Evolutionary conservation across 2,329 filamentous ascomycete species (phyloP).

Genomic region (Claviceps pazoutovae): DNA sequence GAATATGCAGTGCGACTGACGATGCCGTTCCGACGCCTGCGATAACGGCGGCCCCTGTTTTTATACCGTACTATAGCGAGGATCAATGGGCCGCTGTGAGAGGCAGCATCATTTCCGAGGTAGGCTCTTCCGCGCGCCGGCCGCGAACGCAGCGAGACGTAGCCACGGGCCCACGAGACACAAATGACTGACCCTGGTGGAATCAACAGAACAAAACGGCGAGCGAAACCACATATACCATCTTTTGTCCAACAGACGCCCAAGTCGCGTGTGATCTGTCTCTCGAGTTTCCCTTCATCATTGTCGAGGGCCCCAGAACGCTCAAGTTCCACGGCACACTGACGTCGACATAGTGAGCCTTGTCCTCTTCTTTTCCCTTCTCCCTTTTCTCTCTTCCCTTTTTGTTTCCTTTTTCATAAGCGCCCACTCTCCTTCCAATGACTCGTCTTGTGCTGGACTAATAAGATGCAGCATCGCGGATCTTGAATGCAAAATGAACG

Average conservation of each 20-base stretch:
- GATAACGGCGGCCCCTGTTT: constrained; percentile 30
- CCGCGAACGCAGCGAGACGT: too few species aligned
- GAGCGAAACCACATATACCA: constrained; percentile 30
- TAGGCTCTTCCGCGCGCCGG: constrained; percentile 13
- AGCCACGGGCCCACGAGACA: too few species aligned
- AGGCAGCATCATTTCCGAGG: constrained; percentile 31
- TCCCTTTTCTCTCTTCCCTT: neutral
- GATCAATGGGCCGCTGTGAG: constrained; percentile 30
- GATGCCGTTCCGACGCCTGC: constrained; percentile 10
- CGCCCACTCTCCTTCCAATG: neutral
- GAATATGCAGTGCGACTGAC: constrained; percentile 5
- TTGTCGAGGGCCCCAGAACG: constrained; percentile 31
- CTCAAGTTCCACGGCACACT: constrained; percentile 29
- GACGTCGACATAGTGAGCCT: constrained; percentile 28
- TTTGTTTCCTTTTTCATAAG: too few species aligned
- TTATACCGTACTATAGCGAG: constrained; percentile 27
- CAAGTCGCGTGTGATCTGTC: constrained; percentile 28
- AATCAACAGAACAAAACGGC: constrained; percentile 19
- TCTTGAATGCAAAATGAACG: constrained; percentile 28
- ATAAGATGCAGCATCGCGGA: constrained; percentile 24
- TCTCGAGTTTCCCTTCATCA: constrained; percentile 31
- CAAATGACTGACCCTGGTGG: neutral
- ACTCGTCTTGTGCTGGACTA: neutral
- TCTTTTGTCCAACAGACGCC: constrained; percentile 32
- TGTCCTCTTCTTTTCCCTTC: neutral